phyloP scores from a whole-genome alignment of 1,284 basidiomycete species.

The Trichosporon asahii region DNA sequence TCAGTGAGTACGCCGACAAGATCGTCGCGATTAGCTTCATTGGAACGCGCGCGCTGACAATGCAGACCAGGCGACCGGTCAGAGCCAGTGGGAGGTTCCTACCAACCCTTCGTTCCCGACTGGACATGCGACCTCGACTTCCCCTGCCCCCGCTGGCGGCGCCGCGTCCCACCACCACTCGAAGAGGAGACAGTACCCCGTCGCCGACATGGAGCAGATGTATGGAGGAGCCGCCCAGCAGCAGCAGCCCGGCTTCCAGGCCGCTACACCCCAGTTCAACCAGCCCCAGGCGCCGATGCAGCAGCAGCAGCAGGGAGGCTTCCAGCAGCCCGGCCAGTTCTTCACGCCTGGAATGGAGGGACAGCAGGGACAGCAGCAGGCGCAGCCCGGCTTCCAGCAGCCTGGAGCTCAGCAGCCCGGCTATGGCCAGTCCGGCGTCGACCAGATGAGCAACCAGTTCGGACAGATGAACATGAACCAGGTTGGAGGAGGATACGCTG shows the following conservation, averaged over 20 bases:
- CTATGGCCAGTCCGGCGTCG: constrained; percentile 53
- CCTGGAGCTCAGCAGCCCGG: constrained; percentile 40
- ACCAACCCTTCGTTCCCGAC: constrained; percentile 36
- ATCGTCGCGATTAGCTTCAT: neutral
- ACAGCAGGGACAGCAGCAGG: constrained; percentile 48
- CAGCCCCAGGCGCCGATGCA: constrained; percentile 42
- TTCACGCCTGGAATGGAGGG: constrained; percentile 76
- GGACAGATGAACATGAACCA: constrained; percentile 73
- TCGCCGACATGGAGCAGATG: constrained; percentile 74
- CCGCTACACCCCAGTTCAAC: constrained; percentile 16
- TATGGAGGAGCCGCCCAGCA: constrained; percentile 57
- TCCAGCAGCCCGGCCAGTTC: constrained; percentile 58
- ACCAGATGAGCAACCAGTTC: constrained; percentile 77
- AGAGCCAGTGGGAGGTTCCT: constrained; percentile 66
- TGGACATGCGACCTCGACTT: constrained; percentile 21
- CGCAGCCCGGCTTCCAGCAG: constrained; percentile 31
- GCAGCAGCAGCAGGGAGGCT: constrained; percentile 50
- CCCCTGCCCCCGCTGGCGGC: constrained; percentile 28
- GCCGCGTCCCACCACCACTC: constrained; percentile 33
- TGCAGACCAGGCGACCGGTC: constrained; percentile 53
- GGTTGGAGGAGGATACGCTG: constrained; percentile 54
- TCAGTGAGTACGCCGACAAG: constrained; percentile 56
- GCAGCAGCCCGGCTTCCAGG: constrained; percentile 32
- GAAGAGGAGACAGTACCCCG: constrained; percentile 87
- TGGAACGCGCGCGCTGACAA: constrained; percentile 13